Base-by-base conservation (phyloP, 2,329 filamentous ascomycete species). In the Cryphonectria parasitica region DNA sequence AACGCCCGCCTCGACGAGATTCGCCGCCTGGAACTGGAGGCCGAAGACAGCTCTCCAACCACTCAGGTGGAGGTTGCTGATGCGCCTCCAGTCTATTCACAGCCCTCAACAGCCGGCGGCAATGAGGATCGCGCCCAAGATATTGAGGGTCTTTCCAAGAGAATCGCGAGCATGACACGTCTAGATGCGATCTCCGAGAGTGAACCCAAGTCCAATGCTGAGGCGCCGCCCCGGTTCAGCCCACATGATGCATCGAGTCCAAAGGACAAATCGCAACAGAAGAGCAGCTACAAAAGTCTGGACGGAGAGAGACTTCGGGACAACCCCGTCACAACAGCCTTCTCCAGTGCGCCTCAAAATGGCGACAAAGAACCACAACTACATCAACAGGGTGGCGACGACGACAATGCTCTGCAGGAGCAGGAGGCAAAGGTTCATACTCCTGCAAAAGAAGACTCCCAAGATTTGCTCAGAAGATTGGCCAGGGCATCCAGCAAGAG, bases 391-490 rank as follows among this genome's bases (percentile, higher is more conserved):
- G 61, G 67, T 52, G 45, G 22, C 8, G 43, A 39, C n/a, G 74
- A 73, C 17, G 73, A 73, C 19, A 54, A 69, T 15, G 43, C 54
- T 3, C 66, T 69, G 13, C 70, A 72, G 19, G 74, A 66, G 25
- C 41, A 71, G 28, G 67, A 74, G 61, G 74, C 68, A 69, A 71
- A 72, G 71, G 71, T 74, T 71, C 73, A 65, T 8, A 67, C 74
- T 31, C 74, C 78, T 45, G 73, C 75, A 7, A 76, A 77, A 25
- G 80, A 79, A 31, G 83, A 86, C 70, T 84, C 85, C 3, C 80
- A 81, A 54, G 86, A 88, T 56, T 70, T 88, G 61, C 77, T 88
- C 65, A 83, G 83, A 71, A 82, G 82, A 67, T 78, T 89, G 73
- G 83, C 85, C 31, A 81, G 83, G 65, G 85, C 82, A 62, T 78